phyloP scores from a whole-genome alignment of 768 basidiomycete genomes.

The Termitomyces sp. region DNA sequence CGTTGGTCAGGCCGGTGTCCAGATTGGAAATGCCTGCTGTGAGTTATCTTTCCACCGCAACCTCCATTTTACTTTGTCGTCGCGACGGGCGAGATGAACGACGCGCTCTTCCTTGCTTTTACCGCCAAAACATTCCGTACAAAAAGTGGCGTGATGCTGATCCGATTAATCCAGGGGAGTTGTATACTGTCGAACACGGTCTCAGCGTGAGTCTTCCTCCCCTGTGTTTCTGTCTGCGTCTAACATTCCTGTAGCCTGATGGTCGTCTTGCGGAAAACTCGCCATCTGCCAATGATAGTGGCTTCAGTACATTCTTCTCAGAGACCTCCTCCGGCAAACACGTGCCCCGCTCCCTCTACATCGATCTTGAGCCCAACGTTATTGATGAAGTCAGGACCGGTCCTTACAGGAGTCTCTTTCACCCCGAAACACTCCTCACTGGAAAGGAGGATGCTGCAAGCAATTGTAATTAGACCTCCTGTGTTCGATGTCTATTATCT shows the following conservation, averaged over 20 bases:
- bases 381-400: conserved; percentile 95
- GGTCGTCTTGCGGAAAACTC: conserved; percentile 77
- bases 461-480: conserved; percentile 68
- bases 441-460: conserved; percentile 99
- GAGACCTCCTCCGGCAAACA: conserved; percentile 92
- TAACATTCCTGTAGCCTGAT: conserved; percentile 62
- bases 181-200: conserved; percentile 98
- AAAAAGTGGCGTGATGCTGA: conserved; percentile 19
- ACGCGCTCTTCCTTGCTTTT: conserved; percentile 13
- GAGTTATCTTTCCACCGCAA: conserved; percentile 27
- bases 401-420: conserved; percentile 90
- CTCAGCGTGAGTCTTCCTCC: conserved; percentile 63
- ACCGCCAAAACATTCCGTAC: neutral
- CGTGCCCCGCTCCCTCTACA: conserved; percentile 95
- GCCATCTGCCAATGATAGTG: conserved; percentile 67
- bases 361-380: conserved; percentile 92
- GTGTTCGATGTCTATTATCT: conserved; percentile 9
- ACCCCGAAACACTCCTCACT: conserved; percentile 94
- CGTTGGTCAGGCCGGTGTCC: conserved; percentile 95
- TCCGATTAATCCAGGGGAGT: conserved; percentile 65
- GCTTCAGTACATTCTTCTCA: conserved; percentile 98
- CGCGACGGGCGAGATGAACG: conserved; percentile 5
- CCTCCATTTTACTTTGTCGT: neutral
- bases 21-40: conserved; percentile 97
- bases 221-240: neutral